Evolutionary conservation across 352 stramenopile genomes (phyloP).

Genomic region (Pilasporangium apinafurcum): DNA sequence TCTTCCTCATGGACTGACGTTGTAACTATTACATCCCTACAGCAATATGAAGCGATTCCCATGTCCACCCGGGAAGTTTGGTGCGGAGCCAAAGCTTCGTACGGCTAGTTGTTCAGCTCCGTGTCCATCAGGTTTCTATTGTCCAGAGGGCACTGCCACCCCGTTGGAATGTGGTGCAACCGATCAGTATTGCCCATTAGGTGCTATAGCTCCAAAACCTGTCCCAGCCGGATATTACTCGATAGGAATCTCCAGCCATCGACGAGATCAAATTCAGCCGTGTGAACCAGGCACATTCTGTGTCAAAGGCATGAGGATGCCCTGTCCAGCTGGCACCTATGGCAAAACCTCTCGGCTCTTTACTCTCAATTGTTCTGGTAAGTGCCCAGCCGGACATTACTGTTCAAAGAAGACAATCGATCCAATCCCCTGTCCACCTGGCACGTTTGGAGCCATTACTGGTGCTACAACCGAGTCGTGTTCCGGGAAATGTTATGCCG

Average conservation of each 20-base stretch:
- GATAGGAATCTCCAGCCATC: slow-evolving; percentile 13
- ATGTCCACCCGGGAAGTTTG: slow-evolving; percentile 65
- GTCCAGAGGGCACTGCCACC: slow-evolving; percentile 22
- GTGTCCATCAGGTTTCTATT: slow-evolving; percentile 65
- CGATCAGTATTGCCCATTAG: slow-evolving; percentile 49
- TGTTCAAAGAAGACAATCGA: slow-evolving; percentile 26
- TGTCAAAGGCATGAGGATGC: slow-evolving; percentile 15
- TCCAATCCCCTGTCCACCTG: slow-evolving; percentile 33
- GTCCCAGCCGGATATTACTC: slow-evolving; percentile 44
- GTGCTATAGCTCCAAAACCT: slow-evolving; percentile 16
- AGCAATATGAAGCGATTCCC: slow-evolving; percentile 24
- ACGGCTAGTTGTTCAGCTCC: slow-evolving; percentile 35
- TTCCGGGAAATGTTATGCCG: slow-evolving; percentile 43
- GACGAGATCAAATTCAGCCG: slow-evolving; percentile 17
- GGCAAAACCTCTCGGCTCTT: slow-evolving; percentile 19
- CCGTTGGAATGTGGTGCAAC: slow-evolving; percentile 37
- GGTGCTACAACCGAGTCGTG: slow-evolving; percentile 37
- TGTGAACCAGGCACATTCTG: slow-evolving; percentile 66
- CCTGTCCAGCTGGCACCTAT: slow-evolving; percentile 53
- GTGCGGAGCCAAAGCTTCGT: slow-evolving; percentile 25
- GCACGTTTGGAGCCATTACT: slow-evolving; percentile 42
- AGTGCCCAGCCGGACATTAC: slow-evolving; percentile 56
- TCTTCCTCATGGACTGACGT: background rate
- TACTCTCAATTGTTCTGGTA: slow-evolving; percentile 22
- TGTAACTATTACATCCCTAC: background rate